phyloP scores from a whole-genome alignment of 768 basidiomycete genomes.

The Podaxis sp. region DNA sequence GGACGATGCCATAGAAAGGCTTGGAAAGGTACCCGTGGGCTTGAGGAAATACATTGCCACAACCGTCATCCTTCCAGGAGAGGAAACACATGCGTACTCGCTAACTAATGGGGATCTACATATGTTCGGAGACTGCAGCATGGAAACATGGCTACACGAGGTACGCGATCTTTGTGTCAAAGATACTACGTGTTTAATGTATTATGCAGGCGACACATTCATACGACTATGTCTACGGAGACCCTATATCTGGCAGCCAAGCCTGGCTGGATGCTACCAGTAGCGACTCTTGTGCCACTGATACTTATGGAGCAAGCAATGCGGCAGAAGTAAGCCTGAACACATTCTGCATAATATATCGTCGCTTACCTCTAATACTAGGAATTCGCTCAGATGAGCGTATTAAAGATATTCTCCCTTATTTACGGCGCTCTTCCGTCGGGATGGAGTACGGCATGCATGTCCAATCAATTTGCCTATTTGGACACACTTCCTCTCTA shows the following conservation, averaged over 20 bases:
- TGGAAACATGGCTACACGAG: conserved; percentile 33
- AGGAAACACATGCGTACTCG: conserved; percentile 27
- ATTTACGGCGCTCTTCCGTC: conserved; percentile 24
- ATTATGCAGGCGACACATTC: conserved; percentile 27
- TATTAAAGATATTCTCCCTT: conserved; percentile 26
- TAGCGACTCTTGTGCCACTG: conserved; percentile 30
- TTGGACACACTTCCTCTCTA: conserved; percentile 24
- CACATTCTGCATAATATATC: background rate
- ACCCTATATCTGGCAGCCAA: conserved; percentile 20
- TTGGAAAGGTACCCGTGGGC: conserved; percentile 31
- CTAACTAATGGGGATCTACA: conserved; percentile 32
- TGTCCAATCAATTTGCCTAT: conserved; percentile 29
- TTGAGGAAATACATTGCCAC: conserved; percentile 28
- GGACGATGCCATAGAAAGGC: conserved; percentile 25
- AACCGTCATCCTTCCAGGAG: conserved; percentile 22
- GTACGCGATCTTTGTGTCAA: conserved; percentile 14
- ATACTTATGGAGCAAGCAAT: conserved; percentile 27
- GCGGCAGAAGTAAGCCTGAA: conserved; percentile 24
- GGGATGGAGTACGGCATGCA: conserved; percentile 27
- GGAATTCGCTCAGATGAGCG: conserved; percentile 32
- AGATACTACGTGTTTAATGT: background rate
- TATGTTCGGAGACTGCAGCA: conserved; percentile 26
- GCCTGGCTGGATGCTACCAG: conserved; percentile 24
- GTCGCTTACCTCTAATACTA: conserved; percentile 4
- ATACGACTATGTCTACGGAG: conserved; percentile 27